These are phyloP conservation scores for Elsinoe fawcettii DNA, from an alignment of 2,329 filamentous ascomycete species.

Conservation along the genomic window DNA sequence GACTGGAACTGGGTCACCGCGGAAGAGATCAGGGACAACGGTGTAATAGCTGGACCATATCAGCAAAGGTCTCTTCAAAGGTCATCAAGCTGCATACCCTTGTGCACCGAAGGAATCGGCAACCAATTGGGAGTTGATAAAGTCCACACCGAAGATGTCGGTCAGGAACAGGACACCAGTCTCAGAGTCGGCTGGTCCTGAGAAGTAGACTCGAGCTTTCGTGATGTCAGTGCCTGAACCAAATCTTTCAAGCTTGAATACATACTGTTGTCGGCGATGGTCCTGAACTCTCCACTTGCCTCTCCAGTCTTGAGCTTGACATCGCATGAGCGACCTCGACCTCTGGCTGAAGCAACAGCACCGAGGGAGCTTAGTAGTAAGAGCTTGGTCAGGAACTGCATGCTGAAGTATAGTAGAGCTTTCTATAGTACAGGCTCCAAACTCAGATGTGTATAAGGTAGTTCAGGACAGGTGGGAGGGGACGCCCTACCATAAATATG, in stretches of 20 bases:
- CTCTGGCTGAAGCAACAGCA: not conserved
- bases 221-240: not conserved
- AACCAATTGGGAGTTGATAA: constrained; percentile 29
- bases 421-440: not conserved
- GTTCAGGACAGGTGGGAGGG: not conserved
- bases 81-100: not conserved
- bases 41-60: constrained; percentile 28
- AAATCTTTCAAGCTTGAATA: not conserved
- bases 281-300: not conserved
- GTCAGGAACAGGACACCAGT: constrained; percentile 28
- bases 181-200: constrained; percentile 11
- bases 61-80: constrained; percentile 15
- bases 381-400: not conserved
- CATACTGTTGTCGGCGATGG: not conserved
- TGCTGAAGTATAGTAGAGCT: not conserved
- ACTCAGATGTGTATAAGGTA: not conserved
- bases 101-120: constrained; percentile 13
- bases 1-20: constrained; percentile 27
- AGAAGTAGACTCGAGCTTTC: constrained; percentile 2
- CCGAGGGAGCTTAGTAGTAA: not conserved
- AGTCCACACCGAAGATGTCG: constrained; percentile 30
- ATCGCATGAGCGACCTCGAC: not conserved
- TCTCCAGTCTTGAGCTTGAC: constrained; percentile 1
- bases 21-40: constrained; percentile 31
- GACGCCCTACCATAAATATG: constrained; percentile 3